Percentiles rank a stretch among this genome's conserved stretches.
Evolutionary conservation across 176 grass and related monocot genomes (phyloP).

Genomic region (Cymbopogon citratus): DNA sequence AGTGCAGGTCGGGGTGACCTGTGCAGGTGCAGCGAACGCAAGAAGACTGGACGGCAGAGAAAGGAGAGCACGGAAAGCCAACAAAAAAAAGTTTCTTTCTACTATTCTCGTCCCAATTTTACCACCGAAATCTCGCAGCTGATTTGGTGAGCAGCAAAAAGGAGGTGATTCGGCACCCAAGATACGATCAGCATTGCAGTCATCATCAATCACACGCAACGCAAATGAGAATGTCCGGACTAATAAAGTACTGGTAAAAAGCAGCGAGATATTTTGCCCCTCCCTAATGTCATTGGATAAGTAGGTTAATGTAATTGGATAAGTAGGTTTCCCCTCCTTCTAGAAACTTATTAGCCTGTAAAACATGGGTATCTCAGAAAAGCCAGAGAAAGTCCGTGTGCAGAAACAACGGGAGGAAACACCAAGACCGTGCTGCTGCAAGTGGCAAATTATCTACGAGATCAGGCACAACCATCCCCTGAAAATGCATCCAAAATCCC

Average conservation of each 20-base stretch:
- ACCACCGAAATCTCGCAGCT: neutral
- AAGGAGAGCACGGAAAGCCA: neutral
- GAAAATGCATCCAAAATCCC: neutral
- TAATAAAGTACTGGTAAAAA: neutral
- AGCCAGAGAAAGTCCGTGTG: neutral
- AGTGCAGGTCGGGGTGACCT: neutral
- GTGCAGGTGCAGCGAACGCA: slow-evolving; percentile 1
- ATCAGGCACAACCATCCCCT: neutral
- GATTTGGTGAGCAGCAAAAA: slow-evolving; percentile 21
- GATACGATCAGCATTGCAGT: neutral
- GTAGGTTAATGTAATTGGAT: no score
- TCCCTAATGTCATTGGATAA: neutral
- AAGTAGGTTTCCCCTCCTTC: neutral
- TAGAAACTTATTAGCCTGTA: slow-evolving; percentile 22
- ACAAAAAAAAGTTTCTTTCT: neutral
- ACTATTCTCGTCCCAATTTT: neutral
- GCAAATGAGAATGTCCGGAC: slow-evolving; percentile 1
- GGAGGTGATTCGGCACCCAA: neutral
- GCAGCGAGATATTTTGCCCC: neutral
- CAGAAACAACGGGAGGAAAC: slow-evolving; percentile 20
- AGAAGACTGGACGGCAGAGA: neutral
- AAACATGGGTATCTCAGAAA: slow-evolving; percentile 3
- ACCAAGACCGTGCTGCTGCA: slow-evolving; percentile 20
- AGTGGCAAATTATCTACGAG: slow-evolving; percentile 10
- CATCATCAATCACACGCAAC: neutral